Evolutionary conservation across 495 filamentous ascomycete genomes (phyloP), one percentile per base, ranked within the genome.

Genomic region (Xylaria cubensis): DNA sequence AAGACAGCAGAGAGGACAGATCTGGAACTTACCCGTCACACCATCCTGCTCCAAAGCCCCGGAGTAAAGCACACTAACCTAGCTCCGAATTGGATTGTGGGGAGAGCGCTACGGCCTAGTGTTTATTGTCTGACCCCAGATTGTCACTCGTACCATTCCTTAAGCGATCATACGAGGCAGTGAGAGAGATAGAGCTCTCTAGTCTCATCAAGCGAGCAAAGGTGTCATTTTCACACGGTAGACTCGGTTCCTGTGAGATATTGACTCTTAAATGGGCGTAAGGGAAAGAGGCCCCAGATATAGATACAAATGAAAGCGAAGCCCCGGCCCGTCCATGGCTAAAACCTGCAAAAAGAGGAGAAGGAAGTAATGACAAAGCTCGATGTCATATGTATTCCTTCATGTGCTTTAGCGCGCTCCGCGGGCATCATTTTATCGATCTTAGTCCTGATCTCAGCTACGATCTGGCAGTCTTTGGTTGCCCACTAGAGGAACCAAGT

Each of bases 331-430:
- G 24, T 42, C 7, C 3, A 42, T 56, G 32, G 34, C 8, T 10
- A 19, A 19, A 2, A 62, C 34, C 21, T 4, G 13, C 21, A 26
- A 39, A 13, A 24, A n/a, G 48, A 19, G 65, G 50, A 56, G 50
- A 9, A 56, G 50, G 65, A 39, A 44, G 10, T 41, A 32, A 67
- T 44, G 50, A 67, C 65, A 42, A 42, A 50, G 34, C 26, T 24
- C 65, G 9, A 13, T 41, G 32, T 46, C 42, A 67, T n/a, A 19
- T 53, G 46, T 32, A 66, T 75, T 71, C 74, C 76, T 75, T 77
- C 74, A 24, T 67, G 63, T 75, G 74, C 73, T 78, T 75, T 78
- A 78, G 77, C 76, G 75, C 41, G 72, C 71, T 72, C 71, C 44
- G 68, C 63, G 17, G 34, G 4, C 58, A 51, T 72, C 75, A 71